Percentiles rank a stretch among this genome's conserved stretches.
These are phyloP conservation scores for Lichtheimia ramosa DNA, from an alignment of 371 early-diverging fungal genomes.

Conservation along the genomic window DNA sequence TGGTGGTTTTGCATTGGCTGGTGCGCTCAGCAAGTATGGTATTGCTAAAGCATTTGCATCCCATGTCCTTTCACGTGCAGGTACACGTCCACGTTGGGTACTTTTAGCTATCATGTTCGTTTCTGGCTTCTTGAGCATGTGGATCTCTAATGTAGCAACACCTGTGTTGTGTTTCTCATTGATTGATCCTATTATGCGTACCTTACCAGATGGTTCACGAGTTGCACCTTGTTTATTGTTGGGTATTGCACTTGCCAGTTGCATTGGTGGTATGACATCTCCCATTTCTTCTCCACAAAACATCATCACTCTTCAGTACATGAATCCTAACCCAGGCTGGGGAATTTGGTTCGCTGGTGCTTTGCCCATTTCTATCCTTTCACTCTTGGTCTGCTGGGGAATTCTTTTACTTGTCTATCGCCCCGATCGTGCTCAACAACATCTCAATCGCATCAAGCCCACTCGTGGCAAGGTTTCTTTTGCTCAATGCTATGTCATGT, in stretches of 20 bases:
- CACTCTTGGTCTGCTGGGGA: conserved; percentile 79
- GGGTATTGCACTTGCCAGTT: conserved; percentile 93
- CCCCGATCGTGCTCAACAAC: conserved; percentile 55
- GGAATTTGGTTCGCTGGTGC: conserved; percentile 81
- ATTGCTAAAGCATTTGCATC: conserved; percentile 78
- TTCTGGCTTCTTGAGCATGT: conserved; percentile 76
- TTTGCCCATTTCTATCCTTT: conserved; percentile 72
- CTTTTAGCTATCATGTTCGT: conserved; percentile 79
- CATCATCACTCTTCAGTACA: conserved; percentile 81
- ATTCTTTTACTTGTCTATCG: conserved; percentile 72
- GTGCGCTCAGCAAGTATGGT: conserved; percentile 80
- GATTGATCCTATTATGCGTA: conserved; percentile 77
- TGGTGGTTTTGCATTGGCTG: conserved; percentile 94
- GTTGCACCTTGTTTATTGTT: conserved; percentile 87
- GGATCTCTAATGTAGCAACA: conserved; percentile 85
- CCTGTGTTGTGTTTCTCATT: conserved; percentile 81
- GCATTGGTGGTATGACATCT: conserved; percentile 97
- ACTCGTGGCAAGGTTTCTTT: conserved; percentile 52
- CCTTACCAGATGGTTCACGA: conserved; percentile 57
- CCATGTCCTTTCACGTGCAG: conserved; percentile 69
- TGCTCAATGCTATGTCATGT: conserved; percentile 60
- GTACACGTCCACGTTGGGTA: conserved; percentile 68
- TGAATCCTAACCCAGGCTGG: conserved; percentile 88
- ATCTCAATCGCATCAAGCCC: conserved; percentile 51
- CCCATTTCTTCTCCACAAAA: conserved; percentile 98